Conservation (phyloP, 768 basidiomycete species). For the Candolleomyces aberdarensis region DNA sequence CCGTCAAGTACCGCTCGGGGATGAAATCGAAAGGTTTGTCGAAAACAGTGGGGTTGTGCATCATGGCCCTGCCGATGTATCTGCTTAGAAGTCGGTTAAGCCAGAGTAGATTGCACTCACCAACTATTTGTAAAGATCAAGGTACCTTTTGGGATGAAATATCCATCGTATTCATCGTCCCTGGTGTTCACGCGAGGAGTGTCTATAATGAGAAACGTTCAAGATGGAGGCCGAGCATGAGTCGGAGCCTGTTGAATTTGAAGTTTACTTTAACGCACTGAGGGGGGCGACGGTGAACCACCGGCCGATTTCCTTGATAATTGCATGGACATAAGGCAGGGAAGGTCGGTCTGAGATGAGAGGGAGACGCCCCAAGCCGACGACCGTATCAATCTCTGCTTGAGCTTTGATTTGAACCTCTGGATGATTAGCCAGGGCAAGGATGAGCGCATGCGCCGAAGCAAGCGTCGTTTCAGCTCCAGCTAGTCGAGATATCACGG, state of each 20-base stretch:
- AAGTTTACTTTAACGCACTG: not conserved
- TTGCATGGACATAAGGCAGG: not conserved
- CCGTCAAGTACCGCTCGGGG: slow-evolving; percentile 23
- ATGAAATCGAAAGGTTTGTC: slow-evolving; percentile 20
- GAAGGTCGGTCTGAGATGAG: not conserved
- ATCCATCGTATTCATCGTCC: slow-evolving; percentile 34
- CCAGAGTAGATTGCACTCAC: slow-evolving; percentile 1
- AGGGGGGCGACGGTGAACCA: not conserved
- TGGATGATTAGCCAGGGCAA: slow-evolving; percentile 12
- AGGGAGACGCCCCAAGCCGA: not conserved
- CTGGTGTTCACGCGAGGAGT: slow-evolving; percentile 13
- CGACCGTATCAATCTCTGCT: slow-evolving; percentile 9
- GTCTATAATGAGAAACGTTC: not conserved
- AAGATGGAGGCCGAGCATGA: not conserved
- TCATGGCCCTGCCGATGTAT: slow-evolving; percentile 18
- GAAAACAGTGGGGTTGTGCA: slow-evolving; percentile 18
- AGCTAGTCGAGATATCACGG: not conserved
- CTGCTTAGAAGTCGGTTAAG: not conserved
- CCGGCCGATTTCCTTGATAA: not conserved
- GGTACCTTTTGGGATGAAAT: slow-evolving; percentile 33
- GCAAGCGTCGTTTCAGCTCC: not conserved
- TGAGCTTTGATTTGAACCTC: slow-evolving; percentile 15
- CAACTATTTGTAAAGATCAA: slow-evolving; percentile 18
- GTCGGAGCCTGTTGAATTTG: not conserved
- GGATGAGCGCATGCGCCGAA: slow-evolving; percentile 3